phyloP scores from a whole-genome alignment of 805 yeast species.

The Kodamaea neixiangensis region DNA sequence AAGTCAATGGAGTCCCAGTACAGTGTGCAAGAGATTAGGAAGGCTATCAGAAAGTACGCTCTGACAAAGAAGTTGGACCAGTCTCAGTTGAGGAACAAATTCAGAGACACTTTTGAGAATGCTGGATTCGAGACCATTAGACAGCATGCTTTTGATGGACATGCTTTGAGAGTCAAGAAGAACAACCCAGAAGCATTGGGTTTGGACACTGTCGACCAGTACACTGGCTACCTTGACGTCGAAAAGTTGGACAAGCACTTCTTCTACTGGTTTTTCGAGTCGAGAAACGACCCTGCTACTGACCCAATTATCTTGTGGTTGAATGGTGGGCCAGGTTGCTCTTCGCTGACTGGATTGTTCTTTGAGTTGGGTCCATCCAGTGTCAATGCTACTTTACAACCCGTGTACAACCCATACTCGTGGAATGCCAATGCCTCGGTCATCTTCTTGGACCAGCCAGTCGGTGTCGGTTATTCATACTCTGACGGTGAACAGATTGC shows the following conservation, averaged over 20 bases:
- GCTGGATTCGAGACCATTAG: constrained; percentile 14
- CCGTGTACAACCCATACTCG: constrained; percentile 28
- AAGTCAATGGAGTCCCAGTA: constrained; percentile 7
- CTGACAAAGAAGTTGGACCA: constrained; percentile 7
- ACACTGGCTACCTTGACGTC: constrained; percentile 42
- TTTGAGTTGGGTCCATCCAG: constrained; percentile 34
- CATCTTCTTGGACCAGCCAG: constrained; percentile 30
- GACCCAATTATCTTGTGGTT: constrained; percentile 37
- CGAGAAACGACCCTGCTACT: constrained; percentile 33
- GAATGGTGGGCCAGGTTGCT: constrained; percentile 37
- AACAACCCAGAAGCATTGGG: constrained; percentile 38
- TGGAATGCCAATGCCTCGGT: constrained; percentile 34
- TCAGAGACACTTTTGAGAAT: constrained; percentile 11
- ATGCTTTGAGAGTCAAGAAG: constrained; percentile 33
- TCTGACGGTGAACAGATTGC: constrained; percentile 19
- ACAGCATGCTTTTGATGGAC: constrained; percentile 21
- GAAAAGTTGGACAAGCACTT: constrained; percentile 32
- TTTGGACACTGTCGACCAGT: constrained; percentile 38
- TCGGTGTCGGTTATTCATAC: constrained; percentile 28
- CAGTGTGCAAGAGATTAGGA: constrained; percentile 2
- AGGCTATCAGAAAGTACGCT: constrained; percentile 7
- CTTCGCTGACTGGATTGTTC: constrained; percentile 30
- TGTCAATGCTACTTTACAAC: constrained; percentile 24
- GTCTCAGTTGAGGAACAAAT: constrained; percentile 13
- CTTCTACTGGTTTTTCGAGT: constrained; percentile 35